Evolutionary conservation across 495 filamentous ascomycete species (phyloP).

Genomic region (Terfezia boudieri): DNA sequence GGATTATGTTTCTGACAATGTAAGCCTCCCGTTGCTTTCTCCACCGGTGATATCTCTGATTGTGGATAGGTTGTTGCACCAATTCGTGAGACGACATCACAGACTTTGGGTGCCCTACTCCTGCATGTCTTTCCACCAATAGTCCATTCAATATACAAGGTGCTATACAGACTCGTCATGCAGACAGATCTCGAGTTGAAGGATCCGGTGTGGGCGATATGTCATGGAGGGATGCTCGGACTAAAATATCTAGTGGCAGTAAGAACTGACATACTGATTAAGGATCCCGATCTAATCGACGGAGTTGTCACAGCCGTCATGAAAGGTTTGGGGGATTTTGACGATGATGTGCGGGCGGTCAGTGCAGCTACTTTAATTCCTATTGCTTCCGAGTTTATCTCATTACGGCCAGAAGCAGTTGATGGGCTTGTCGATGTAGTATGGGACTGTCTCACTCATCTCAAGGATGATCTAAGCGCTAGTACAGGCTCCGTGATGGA

Average conservation of each 20-base stretch:
- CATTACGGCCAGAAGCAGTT: slow-evolving; percentile 51
- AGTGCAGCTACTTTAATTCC: slow-evolving; percentile 92
- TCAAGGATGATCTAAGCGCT: slow-evolving; percentile 88
- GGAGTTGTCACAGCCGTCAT: slow-evolving; percentile 80
- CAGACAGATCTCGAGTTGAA: slow-evolving; percentile 53
- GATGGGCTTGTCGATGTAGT: slow-evolving; percentile 73
- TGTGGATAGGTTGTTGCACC: slow-evolving; percentile 50
- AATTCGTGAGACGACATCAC: slow-evolving; percentile 89
- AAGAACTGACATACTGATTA: slow-evolving; percentile 69
- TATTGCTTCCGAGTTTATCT: slow-evolving; percentile 82
- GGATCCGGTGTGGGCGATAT: slow-evolving; percentile 68
- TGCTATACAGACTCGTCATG: slow-evolving; percentile 77
- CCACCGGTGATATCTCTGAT: not conserved
- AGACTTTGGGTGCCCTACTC: slow-evolving; percentile 73
- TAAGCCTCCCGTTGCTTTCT: slow-evolving; percentile 4
- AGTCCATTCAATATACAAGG: slow-evolving; percentile 56
- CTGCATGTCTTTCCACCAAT: slow-evolving; percentile 51
- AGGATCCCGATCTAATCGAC: slow-evolving; percentile 67
- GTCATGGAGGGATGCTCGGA: slow-evolving; percentile 95
- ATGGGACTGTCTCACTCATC: slow-evolving; percentile 86
- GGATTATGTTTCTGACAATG: slow-evolving; percentile 92
- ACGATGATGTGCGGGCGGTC: slow-evolving; percentile 91
- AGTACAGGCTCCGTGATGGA: slow-evolving; percentile 98
- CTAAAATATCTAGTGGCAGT: slow-evolving; percentile 85
- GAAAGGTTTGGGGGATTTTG: slow-evolving; percentile 72